Evolutionary conservation across 2,329 filamentous ascomycete species (phyloP).

Genomic region (Proliferodiscus dingleyae): DNA sequence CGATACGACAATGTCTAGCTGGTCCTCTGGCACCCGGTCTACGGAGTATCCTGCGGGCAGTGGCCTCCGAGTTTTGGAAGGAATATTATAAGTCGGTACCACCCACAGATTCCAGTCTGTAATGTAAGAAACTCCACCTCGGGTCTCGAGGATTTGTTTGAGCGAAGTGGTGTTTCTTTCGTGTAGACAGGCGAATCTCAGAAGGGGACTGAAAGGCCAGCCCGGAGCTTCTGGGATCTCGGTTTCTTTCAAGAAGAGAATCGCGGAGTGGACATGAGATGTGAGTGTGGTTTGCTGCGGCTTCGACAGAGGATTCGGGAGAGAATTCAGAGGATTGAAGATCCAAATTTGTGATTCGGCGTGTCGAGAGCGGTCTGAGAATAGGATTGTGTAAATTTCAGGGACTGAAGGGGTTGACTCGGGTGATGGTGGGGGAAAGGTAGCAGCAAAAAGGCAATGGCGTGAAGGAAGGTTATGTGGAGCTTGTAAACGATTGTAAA

Average conservation of each 20-base stretch:
- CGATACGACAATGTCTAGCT: conserved; percentile 25
- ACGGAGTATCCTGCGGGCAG: conserved; percentile 19
- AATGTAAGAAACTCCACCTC: conserved; percentile 11
- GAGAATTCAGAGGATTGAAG: conserved; percentile 24
- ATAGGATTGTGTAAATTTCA: conserved; percentile 25
- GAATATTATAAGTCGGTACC: conserved; percentile 5
- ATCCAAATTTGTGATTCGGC: conserved; percentile 29
- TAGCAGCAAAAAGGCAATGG: conserved; percentile 29
- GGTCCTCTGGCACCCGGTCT: conserved; percentile 21
- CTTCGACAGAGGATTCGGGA: conserved; percentile 7
- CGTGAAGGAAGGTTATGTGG: conserved; percentile 25
- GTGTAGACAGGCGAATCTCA: conserved; percentile 25
- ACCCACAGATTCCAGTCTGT: conserved; percentile 25
- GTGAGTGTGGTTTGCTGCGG: conserved; percentile 7
- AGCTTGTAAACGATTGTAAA: conserved; percentile 27
- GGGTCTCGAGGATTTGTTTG: conserved; percentile 5
- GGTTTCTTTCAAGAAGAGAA: conserved; percentile 20
- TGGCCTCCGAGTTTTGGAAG: background rate
- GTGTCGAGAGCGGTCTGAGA: conserved; percentile 27
- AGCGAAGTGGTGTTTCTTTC: conserved; percentile 14
- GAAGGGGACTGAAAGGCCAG: conserved; percentile 25
- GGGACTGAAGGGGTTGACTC: conserved; percentile 3
- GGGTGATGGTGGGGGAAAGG: conserved; percentile 15
- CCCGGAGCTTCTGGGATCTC: conserved; percentile 27
- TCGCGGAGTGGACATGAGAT: conserved; percentile 11